A percentile compares a stretch with the other conserved stretches of the same genome.
Evolutionary conservation across 805 yeast species (phyloP).

Genomic region (Starmera dryadoides): DNA sequence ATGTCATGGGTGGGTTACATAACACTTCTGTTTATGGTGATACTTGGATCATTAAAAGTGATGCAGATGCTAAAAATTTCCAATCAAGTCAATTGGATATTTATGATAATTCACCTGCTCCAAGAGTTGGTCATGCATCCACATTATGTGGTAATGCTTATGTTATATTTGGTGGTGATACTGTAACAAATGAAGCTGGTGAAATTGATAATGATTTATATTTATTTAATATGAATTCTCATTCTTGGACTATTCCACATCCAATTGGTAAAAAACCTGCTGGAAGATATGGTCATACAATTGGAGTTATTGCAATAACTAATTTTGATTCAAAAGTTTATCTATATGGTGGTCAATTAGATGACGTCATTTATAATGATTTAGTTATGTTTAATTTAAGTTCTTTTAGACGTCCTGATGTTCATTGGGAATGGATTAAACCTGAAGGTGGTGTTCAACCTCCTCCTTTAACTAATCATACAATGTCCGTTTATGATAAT

Average conservation of each 20-base stretch:
- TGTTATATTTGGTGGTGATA: conserved; percentile 95
- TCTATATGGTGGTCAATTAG: conserved; percentile 93
- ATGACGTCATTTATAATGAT: conserved; percentile 76
- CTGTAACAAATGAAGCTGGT: conserved; percentile 69
- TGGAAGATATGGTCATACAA: conserved; percentile 93
- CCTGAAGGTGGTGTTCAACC: conserved; percentile 49
- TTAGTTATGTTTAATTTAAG: conserved; percentile 81
- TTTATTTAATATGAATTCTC: conserved; percentile 71
- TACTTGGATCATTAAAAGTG: conserved; percentile 79
- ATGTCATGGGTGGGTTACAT: conserved; percentile 91
- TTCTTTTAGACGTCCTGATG: conserved; percentile 73
- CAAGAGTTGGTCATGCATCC: conserved; percentile 94
- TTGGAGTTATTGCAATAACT: conserved; percentile 63
- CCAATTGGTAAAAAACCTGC: conserved; percentile 72
- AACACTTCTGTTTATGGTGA: conserved; percentile 93
- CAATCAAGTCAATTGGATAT: conserved; percentile 55
- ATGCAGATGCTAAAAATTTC: conserved; percentile 19
- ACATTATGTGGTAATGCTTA: conserved; percentile 92
- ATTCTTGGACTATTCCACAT: conserved; percentile 73
- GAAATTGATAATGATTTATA: conserved; percentile 86
- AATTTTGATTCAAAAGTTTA: conserved; percentile 57
- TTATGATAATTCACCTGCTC: conserved; percentile 79
- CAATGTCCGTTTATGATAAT: conserved; percentile 75
- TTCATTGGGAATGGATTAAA: conserved; percentile 73
- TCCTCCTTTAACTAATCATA: conserved; percentile 86